Percentiles rank a stretch among this genome's conserved stretches.
Evolutionary conservation across 2,329 filamentous ascomycete species (phyloP).

Genomic region (Alternaria arborescens): DNA sequence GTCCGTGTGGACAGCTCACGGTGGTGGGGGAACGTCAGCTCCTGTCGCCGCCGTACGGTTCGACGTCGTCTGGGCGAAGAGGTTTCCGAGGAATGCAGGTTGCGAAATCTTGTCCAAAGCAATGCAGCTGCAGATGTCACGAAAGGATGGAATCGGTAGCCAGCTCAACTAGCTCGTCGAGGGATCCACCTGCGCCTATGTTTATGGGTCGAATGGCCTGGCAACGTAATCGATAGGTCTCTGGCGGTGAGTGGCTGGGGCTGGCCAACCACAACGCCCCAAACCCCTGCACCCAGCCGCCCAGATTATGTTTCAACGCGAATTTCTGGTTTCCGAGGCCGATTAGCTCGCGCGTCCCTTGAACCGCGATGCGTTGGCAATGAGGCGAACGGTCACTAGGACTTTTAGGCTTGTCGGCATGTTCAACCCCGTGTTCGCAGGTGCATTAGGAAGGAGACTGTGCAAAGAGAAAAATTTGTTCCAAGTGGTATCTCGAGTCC

Average conservation of each 20-base stretch:
- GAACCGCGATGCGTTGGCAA: conserved; percentile 20
- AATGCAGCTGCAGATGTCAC: conserved; percentile 24
- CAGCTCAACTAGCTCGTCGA: conserved; percentile 34
- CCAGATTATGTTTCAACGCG: conserved; percentile 11
- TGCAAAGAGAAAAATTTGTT: background rate
- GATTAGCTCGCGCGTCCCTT: conserved; percentile 7
- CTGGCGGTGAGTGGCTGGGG: conserved; percentile 30
- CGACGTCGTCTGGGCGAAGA: conserved; percentile 17
- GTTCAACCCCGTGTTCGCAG: conserved; percentile 5
- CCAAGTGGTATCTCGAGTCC: conserved; percentile 21
- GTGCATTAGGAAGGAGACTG: background rate
- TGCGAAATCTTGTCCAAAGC: conserved; percentile 4
- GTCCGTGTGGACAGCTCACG: conserved; percentile 45
- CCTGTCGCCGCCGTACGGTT: conserved; percentile 31
- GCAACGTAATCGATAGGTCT: conserved; percentile 37
- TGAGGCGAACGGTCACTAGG: conserved; percentile 13
- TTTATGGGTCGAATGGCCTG: conserved; percentile 33
- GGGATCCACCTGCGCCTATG: conserved; percentile 26
- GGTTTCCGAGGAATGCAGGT: conserved; percentile 10
- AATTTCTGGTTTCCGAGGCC: conserved; percentile 15
- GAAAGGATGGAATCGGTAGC: conserved; percentile 31
- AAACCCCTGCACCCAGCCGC: conserved; percentile 24
- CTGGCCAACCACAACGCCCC: conserved; percentile 27
- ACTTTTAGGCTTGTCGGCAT: background rate
- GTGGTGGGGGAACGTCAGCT: conserved; percentile 33